phyloP scores from a whole-genome alignment of 352 stramenopile species.

The Phytopythium cucurbitacearum region DNA sequence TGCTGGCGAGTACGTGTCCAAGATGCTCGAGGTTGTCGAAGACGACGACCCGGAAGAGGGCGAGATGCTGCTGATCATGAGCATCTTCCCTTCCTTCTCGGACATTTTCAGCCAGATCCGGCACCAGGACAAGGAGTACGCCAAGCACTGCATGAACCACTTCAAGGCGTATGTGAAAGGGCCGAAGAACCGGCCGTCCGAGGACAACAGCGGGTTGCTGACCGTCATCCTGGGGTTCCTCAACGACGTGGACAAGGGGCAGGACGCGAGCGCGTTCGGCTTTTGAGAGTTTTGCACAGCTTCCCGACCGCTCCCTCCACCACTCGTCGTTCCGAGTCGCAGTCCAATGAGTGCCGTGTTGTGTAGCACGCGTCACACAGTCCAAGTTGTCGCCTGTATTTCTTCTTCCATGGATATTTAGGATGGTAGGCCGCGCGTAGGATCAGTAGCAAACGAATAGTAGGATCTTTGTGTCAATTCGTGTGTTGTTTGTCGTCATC shows the following conservation, averaged over 20 bases:
- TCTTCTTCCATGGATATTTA: conserved; percentile 3
- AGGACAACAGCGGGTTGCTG: conserved; percentile 69
- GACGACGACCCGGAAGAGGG: conserved; percentile 73
- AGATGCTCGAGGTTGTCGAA: conserved; percentile 86
- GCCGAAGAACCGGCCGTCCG: conserved; percentile 78
- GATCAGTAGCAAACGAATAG: conserved; percentile 1
- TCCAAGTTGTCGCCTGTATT: not conserved
- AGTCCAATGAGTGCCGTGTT: not conserved
- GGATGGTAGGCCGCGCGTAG: conserved; percentile 1
- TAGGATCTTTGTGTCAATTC: not conserved
- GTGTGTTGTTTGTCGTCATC: not conserved
- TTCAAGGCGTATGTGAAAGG: conserved; percentile 80
- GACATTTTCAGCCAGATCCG: conserved; percentile 86
- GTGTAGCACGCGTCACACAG: not conserved
- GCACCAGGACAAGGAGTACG: conserved; percentile 71
- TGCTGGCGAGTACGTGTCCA: conserved; percentile 80
- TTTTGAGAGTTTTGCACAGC: conserved; percentile 41
- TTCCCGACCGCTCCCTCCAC: not conserved
- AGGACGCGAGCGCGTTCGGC: conserved; percentile 64
- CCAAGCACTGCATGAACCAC: conserved; percentile 83
- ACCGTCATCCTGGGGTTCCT: conserved; percentile 72
- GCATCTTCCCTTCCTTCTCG: conserved; percentile 85
- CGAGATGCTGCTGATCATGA: conserved; percentile 79
- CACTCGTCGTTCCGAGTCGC: conserved; percentile 1
- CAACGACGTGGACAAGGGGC: conserved; percentile 57